These are phyloP conservation scores for Ustilago esculenta DNA, from an alignment of 1,284 basidiomycete genomes.

Conservation along the genomic window DNA sequence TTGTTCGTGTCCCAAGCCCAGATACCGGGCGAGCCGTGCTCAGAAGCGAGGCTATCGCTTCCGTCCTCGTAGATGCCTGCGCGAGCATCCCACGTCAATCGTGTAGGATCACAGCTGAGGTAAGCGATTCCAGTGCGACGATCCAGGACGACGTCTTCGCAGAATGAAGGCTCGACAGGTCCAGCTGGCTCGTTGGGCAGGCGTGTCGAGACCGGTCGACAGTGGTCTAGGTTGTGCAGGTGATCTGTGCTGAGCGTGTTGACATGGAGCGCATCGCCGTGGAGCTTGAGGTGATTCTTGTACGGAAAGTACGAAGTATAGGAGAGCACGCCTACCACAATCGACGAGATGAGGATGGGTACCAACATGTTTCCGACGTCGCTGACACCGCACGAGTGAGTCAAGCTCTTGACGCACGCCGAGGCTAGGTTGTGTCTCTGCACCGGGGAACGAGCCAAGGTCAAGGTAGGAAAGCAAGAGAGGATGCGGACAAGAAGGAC, in stretches of 20 bases:
- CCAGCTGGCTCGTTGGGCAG: constrained; percentile 34
- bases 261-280: constrained; percentile 17
- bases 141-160: constrained; percentile 53
- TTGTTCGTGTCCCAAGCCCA: constrained; percentile 51
- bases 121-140: constrained; percentile 46
- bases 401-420: too few relatives aligned
- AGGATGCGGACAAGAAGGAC: too few relatives aligned
- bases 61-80: constrained; percentile 40
- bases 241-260: not conserved
- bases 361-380: constrained; percentile 16
- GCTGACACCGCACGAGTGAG: not conserved
- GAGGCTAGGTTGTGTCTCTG: not conserved
- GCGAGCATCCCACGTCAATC: constrained; percentile 51
- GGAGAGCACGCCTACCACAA: constrained; percentile 37
- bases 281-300: constrained; percentile 39
- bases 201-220: constrained; percentile 20
- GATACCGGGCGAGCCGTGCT: constrained; percentile 34
- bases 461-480: constrained; percentile 8
- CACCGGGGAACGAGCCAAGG: not conserved
- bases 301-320: constrained; percentile 42
- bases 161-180: constrained; percentile 44
- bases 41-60: constrained; percentile 8
- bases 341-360: constrained; percentile 32
- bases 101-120: constrained; percentile 50
- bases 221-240: constrained; percentile 39